Evolutionary conservation across 2,329 filamentous ascomycete species (phyloP).

Genomic region (Metarhizium anisopliae): DNA sequence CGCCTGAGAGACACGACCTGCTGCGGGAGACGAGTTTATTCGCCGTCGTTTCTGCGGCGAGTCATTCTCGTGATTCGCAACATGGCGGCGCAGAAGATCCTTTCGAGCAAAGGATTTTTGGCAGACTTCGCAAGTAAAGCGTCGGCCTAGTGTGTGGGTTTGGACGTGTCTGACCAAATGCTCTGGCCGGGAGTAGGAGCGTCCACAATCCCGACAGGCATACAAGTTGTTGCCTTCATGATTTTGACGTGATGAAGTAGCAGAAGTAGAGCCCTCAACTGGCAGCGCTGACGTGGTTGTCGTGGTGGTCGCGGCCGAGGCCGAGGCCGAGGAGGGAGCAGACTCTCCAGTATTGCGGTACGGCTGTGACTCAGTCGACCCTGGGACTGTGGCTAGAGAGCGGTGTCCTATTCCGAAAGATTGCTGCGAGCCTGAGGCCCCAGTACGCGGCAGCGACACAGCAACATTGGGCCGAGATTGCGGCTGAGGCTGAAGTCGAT

Average conservation of each 20-base stretch:
- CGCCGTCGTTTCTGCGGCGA: constrained; percentile 38
- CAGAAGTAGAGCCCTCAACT: constrained; percentile 1
- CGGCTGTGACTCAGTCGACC: not conserved
- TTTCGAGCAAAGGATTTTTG: constrained; percentile 45
- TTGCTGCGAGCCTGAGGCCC: not conserved
- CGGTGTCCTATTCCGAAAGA: not conserved
- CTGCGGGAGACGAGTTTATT: constrained; percentile 32
- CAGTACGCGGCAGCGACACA: not conserved
- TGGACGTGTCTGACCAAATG: constrained; percentile 44
- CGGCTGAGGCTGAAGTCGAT: not conserved
- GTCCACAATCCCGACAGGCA: constrained; percentile 42
- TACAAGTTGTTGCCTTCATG: constrained; percentile 29
- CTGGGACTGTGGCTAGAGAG: not conserved
- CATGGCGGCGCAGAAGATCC: constrained; percentile 44
- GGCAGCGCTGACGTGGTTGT: not conserved
- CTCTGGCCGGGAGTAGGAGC: constrained; percentile 43
- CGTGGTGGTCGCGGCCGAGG: not conserved
- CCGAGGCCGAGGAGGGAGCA: not conserved
- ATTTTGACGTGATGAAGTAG: constrained; percentile 3
- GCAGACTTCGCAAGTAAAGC: constrained; percentile 40
- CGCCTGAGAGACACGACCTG: constrained; percentile 43
- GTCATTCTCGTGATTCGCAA: constrained; percentile 41
- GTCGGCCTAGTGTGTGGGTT: constrained; percentile 40
- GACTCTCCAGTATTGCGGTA: not conserved
- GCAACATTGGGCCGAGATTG: not conserved